A percentile compares a stretch with the other conserved stretches of the same genome.
Evolutionary conservation across 305 asterid species (phyloP).

Genomic region (Salvia sclarea): DNA sequence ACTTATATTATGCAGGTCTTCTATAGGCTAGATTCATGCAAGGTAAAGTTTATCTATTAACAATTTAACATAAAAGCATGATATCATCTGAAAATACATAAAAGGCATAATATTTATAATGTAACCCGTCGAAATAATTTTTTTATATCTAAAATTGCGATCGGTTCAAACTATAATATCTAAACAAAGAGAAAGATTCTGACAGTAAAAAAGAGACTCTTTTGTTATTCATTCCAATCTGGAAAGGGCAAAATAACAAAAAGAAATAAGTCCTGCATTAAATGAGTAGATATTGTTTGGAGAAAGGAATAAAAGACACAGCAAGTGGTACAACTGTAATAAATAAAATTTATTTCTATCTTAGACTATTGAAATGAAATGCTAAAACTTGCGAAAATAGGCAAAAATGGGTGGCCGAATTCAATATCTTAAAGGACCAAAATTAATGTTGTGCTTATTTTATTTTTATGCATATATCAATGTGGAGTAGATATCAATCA

Average conservation of each 20-base stretch:
- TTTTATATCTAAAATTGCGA: neutral
- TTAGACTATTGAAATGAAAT: neutral
- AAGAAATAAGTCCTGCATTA: constrained; percentile 19
- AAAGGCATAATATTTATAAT: neutral
- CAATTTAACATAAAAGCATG: too few species aligned
- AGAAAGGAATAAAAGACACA: neutral
- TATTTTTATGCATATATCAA: too few species aligned
- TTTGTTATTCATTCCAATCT: constrained; percentile 24
- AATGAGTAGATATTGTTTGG: neutral
- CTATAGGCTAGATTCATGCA: neutral
- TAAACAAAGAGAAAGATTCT: neutral
- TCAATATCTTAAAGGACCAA: neutral
- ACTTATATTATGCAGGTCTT: neutral
- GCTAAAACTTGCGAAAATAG: neutral
- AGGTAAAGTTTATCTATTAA: too few species aligned
- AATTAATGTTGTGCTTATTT: neutral
- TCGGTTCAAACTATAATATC: neutral
- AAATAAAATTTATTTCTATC: neutral
- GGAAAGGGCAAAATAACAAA: constrained; percentile 35
- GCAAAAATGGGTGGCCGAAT: neutral
- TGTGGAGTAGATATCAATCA: neutral
- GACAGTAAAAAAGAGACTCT: constrained; percentile 18
- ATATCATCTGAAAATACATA: too few species aligned
- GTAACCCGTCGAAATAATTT: neutral
- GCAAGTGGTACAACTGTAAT: constrained; percentile 1